Percentiles rank a stretch among this genome's conserved stretches.
phyloP scores from a whole-genome alignment of 371 early-diverging fungal species.

The Fennellomyces sp. region DNA sequence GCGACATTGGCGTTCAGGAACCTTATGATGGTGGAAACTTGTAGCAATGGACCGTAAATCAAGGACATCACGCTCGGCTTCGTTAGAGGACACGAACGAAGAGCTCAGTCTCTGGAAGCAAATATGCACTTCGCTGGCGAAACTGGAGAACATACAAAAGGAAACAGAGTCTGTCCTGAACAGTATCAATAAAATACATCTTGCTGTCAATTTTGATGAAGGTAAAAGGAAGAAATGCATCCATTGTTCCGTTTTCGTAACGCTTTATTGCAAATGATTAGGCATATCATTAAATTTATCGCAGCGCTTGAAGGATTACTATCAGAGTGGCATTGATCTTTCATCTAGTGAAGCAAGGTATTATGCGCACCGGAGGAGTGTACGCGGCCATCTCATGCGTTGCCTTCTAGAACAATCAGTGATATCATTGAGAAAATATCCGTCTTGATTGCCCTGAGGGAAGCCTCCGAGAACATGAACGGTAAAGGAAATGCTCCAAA shows the following conservation, averaged over 20 bases:
- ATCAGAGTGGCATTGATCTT: constrained; percentile 40
- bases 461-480: constrained; percentile 49
- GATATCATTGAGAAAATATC: constrained; percentile 59
- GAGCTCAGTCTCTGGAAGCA: constrained; percentile 60
- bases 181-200: constrained; percentile 46
- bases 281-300: constrained; percentile 32
- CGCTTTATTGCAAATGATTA: constrained; percentile 21
- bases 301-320: constrained; percentile 35
- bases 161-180: constrained; percentile 38
- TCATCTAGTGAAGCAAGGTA: constrained; percentile 47
- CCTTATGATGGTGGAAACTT: neutral
- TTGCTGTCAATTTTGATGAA: constrained; percentile 39
- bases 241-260: neutral
- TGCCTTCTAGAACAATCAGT: constrained; percentile 49
- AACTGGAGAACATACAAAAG: constrained; percentile 51
- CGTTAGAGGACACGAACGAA: constrained; percentile 55
- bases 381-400: no score
- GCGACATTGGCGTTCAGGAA: no score
- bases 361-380: neutral
- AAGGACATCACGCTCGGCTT: constrained; percentile 51
- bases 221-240: constrained; percentile 25
- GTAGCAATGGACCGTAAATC: constrained; percentile 50
- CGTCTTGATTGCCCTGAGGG: constrained; percentile 56
- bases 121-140: constrained; percentile 59
- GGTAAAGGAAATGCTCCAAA: constrained; percentile 17